Evolutionary conservation across 176 grass and related monocot species (phyloP).

Genomic region (Raddia distichophylla): DNA sequence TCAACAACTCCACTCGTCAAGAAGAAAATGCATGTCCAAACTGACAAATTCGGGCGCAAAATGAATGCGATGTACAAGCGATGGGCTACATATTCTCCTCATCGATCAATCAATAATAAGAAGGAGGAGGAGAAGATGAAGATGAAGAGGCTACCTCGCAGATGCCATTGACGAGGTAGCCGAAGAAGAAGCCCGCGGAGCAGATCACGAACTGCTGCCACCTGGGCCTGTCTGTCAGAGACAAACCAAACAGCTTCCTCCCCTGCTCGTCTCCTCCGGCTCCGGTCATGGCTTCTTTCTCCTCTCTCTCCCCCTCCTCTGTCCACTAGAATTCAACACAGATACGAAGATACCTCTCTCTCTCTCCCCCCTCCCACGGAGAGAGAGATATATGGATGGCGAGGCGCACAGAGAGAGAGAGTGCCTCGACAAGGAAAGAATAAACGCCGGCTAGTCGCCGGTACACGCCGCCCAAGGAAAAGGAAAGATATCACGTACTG

Average conservation of each 20-base stretch:
- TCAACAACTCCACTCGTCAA: not conserved
- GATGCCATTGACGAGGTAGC: slow-evolving; percentile 94
- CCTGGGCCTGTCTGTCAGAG: slow-evolving; percentile 64
- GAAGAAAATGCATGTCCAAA: not conserved
- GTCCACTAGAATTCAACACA: not conserved
- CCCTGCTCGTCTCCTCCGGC: slow-evolving; percentile 61
- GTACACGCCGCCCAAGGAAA: not conserved
- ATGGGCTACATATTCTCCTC: not conserved
- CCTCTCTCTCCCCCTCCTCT: not conserved
- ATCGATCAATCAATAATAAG: not conserved
- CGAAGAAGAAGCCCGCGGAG: slow-evolving; percentile 90
- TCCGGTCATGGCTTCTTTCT: slow-evolving; percentile 31
- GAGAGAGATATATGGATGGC: not conserved
- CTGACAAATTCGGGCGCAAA: not conserved
- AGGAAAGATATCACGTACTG: too few species aligned
- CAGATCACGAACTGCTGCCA: slow-evolving; percentile 97
- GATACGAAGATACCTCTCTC: not conserved
- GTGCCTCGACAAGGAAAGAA: not conserved
- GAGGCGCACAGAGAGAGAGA: not conserved
- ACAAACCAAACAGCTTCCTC: slow-evolving; percentile 71
- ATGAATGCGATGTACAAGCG: not conserved
- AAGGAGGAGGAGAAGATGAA: not conserved
- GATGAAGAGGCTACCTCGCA: slow-evolving; percentile 62
- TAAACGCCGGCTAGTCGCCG: not conserved
- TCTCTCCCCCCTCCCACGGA: not conserved